Evolutionary conservation across 805 yeast species (phyloP).

Genomic region (Nakazawaea pomicola): DNA sequence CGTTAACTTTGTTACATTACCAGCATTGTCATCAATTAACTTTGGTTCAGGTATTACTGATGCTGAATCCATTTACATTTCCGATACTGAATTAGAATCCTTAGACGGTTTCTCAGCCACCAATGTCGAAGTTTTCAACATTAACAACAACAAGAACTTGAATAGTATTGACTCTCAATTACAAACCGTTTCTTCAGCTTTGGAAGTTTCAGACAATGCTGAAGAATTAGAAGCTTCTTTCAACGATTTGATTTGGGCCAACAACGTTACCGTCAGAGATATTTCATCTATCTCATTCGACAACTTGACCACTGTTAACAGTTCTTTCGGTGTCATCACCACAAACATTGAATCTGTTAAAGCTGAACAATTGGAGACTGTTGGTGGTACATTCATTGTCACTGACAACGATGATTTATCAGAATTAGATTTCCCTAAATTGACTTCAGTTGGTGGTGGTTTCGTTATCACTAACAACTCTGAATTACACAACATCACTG

Average conservation of each 20-base stretch:
- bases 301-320: conserved; percentile 66
- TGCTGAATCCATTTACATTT: conserved; percentile 63
- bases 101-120: conserved; percentile 58
- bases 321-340: conserved; percentile 76
- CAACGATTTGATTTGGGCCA: conserved; percentile 74
- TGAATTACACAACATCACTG: conserved; percentile 55
- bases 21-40: conserved; percentile 69
- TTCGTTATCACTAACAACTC: conserved; percentile 85
- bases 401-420: conserved; percentile 69
- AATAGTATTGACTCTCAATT: conserved; percentile 67
- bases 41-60: conserved; percentile 64
- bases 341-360: conserved; percentile 57
- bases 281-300: conserved; percentile 69
- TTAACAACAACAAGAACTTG: conserved; percentile 88
- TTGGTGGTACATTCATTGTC: conserved; percentile 82
- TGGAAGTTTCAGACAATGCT: conserved; percentile 84
- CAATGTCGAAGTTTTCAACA: conserved; percentile 54
- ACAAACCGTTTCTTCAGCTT: conserved; percentile 64
- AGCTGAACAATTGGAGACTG: conserved; percentile 46
- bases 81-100: conserved; percentile 68
- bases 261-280: conserved; percentile 81
- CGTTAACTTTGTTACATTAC: conserved; percentile 76
- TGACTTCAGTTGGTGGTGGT: conserved; percentile 87
- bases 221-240: conserved; percentile 65
- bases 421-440: conserved; percentile 60